phyloP scores from a whole-genome alignment of 2,329 filamentous ascomycete species.

The Fusarium heterosporum region DNA sequence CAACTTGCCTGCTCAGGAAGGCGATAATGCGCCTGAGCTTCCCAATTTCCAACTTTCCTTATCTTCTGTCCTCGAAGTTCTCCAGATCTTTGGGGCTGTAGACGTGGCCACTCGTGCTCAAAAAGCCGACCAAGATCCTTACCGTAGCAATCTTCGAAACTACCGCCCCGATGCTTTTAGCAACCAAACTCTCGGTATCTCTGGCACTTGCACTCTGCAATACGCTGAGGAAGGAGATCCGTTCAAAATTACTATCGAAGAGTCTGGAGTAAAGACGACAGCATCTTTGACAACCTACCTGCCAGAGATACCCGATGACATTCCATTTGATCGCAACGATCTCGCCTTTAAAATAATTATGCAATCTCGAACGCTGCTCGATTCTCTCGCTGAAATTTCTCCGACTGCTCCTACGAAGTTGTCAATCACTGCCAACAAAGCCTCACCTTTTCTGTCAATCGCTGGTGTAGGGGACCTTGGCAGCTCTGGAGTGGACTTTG shows the following conservation, averaged over 20 bases:
- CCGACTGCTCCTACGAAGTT: slow-evolving; percentile 79
- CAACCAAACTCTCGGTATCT: slow-evolving; percentile 83
- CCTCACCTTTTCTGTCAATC: slow-evolving; percentile 79
- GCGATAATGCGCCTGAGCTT: slow-evolving; percentile 58
- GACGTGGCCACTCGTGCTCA: slow-evolving; percentile 70
- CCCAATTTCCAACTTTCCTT: slow-evolving; percentile 90
- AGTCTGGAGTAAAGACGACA: slow-evolving; percentile 86
- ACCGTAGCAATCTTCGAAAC: slow-evolving; percentile 71
- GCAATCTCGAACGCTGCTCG: slow-evolving; percentile 78
- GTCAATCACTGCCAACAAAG: slow-evolving; percentile 73
- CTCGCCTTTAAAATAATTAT: slow-evolving; percentile 95
- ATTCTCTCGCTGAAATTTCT: slow-evolving; percentile 76
- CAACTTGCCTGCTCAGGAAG: slow-evolving; percentile 59
- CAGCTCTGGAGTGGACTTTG: slow-evolving; percentile 74
- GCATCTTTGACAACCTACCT: slow-evolving; percentile 92
- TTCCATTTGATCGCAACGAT: slow-evolving; percentile 85
- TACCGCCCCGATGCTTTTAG: slow-evolving; percentile 81
- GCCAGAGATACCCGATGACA: slow-evolving; percentile 78
- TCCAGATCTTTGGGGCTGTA: slow-evolving; percentile 94
- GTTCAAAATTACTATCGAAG: slow-evolving; percentile 86
- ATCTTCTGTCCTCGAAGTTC: slow-evolving; percentile 86
- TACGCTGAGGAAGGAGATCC: slow-evolving; percentile 81
- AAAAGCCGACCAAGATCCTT: slow-evolving; percentile 69
- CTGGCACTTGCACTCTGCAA: slow-evolving; percentile 85
- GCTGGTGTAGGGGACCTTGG: slow-evolving; percentile 70